phyloP scores from a whole-genome alignment of 768 basidiomycete genomes.

The Boletus vinaceobasis region DNA sequence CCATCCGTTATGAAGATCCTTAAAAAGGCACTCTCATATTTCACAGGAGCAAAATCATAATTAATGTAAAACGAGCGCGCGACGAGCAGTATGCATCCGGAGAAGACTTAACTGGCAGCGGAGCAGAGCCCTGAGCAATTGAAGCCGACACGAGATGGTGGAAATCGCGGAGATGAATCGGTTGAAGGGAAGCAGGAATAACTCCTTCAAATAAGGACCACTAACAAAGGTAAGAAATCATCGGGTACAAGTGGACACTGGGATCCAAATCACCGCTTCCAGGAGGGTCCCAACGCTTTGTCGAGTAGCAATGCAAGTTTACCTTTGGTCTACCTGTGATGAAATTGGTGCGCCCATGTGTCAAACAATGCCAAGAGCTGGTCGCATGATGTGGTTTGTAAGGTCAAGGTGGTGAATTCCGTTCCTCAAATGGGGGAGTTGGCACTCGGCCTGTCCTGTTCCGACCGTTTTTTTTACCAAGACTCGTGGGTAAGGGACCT shows the following conservation, averaged over 20 bases:
- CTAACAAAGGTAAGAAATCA: background rate
- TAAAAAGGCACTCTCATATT: background rate
- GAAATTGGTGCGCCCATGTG: background rate
- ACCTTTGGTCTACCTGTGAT: background rate
- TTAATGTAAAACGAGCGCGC: no score
- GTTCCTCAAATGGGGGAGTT: background rate
- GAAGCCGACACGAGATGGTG: background rate
- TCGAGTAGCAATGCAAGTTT: background rate
- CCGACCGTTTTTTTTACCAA: background rate
- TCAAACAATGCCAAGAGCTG: conserved; percentile 2
- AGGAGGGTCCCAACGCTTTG: background rate
- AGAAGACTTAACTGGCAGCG: no score
- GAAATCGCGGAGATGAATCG: conserved; percentile 5
- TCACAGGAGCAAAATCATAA: no score
- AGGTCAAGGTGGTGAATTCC: conserved; percentile 1
- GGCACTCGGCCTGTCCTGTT: background rate
- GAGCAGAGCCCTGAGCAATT: background rate
- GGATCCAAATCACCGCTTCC: background rate
- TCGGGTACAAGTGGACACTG: background rate
- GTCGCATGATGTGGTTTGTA: conserved; percentile 12
- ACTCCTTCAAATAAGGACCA: background rate
- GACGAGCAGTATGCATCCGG: no score
- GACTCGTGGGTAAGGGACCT: conserved; percentile 19
- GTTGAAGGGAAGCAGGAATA: background rate
- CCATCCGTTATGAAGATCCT: background rate